These are phyloP conservation scores for Hypoxylon sp. DNA, from an alignment of 2,329 filamentous ascomycete genomes.

Conservation along the genomic window DNA sequence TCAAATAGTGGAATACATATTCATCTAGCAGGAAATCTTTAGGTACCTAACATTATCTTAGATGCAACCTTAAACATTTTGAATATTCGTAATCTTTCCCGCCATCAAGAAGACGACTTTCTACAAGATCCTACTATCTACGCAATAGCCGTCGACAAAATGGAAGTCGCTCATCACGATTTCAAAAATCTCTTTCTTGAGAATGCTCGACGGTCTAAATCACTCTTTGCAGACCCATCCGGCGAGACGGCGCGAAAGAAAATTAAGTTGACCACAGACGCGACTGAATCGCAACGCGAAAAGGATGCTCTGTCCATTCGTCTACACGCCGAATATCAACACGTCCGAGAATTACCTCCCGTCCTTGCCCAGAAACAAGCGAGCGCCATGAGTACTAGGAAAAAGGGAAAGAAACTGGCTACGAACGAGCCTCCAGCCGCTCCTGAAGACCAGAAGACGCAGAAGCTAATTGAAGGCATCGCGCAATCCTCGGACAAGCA, in stretches of 20 bases:
- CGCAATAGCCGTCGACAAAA: conserved; percentile 22
- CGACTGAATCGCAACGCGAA: conserved; percentile 49
- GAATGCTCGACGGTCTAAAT: conserved; percentile 53
- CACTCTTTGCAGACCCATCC: conserved; percentile 48
- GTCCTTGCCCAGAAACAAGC: conserved; percentile 57
- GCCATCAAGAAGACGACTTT: conserved; percentile 5
- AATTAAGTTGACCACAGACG: conserved; percentile 48
- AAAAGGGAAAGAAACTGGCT: conserved; percentile 50
- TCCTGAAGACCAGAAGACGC: conserved; percentile 64
- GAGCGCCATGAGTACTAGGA: conserved; percentile 50
- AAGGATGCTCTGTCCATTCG: conserved; percentile 53
- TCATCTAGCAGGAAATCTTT: background rate
- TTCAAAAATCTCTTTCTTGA: conserved; percentile 50
- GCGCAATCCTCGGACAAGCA: conserved; percentile 58
- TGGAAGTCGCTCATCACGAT: conserved; percentile 50
- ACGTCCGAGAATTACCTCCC: conserved; percentile 51
- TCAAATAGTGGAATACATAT: too few species aligned
- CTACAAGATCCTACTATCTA: background rate
- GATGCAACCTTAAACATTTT: background rate
- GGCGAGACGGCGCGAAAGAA: conserved; percentile 51
- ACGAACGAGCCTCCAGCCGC: conserved; percentile 48
- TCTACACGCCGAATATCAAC: conserved; percentile 54
- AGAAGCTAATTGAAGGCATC: conserved; percentile 77
- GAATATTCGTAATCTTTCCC: background rate
- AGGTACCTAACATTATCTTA: background rate